A percentile compares a stretch with the other conserved stretches of the same genome.
These are phyloP conservation scores for Scheffersomyces spartinae DNA, from an alignment of 805 yeast genomes.

Conservation along the genomic window DNA sequence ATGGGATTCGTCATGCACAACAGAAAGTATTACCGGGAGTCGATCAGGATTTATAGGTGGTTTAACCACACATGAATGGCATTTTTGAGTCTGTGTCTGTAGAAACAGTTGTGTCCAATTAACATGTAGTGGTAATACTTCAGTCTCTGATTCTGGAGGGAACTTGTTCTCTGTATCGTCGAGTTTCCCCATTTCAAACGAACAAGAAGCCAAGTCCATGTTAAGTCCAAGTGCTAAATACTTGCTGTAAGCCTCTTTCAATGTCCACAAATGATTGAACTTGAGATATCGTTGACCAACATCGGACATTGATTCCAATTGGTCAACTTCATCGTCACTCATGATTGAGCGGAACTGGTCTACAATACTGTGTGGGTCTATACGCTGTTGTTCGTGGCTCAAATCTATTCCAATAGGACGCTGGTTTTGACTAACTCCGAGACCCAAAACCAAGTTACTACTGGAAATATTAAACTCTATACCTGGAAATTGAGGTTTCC, in stretches of 20 bases:
- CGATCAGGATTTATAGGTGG: no score
- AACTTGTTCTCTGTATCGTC: no score
- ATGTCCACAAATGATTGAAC: slow-evolving; percentile 1
- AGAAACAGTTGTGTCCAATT: no score
- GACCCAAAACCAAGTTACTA: neutral
- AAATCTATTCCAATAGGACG: slow-evolving; percentile 1
- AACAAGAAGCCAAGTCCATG: slow-evolving; percentile 5
- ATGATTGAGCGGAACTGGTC: no score
- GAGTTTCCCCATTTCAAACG: slow-evolving; percentile 2
- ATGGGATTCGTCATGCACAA: no score
- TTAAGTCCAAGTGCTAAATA: slow-evolving; percentile 4
- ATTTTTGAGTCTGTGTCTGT: no score
- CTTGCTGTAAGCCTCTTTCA: slow-evolving; percentile 1
- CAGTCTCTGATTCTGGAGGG: no score
- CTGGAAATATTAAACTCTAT: neutral
- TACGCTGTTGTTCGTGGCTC: no score
- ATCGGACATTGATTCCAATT: neutral
- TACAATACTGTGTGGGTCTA: no score
- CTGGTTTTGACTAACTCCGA: neutral
- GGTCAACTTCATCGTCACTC: neutral
- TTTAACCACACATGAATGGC: no score
- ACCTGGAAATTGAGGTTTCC: neutral
- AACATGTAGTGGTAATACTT: no score
- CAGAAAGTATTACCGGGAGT: no score
- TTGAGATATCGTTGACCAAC: neutral